phyloP scores from a whole-genome alignment of 106 monocot genomes.

The Triglochin maritima region DNA sequence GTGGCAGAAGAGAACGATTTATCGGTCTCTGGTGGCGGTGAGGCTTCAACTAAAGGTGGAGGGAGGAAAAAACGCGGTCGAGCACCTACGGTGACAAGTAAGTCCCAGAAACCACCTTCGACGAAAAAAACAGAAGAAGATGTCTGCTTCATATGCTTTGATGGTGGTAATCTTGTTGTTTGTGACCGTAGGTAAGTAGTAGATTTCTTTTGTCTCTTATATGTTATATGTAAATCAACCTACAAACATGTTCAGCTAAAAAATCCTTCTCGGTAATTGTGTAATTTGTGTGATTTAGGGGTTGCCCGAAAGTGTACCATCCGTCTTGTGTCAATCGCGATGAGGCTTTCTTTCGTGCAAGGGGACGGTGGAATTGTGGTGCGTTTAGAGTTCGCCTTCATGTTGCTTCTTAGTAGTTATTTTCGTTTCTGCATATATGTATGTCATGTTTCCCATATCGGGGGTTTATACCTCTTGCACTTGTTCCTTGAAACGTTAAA shows the following conservation, averaged over 20 bases:
- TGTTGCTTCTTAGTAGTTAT: too few relatives aligned
- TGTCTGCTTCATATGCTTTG: conserved; percentile 96
- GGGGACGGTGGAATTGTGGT: conserved; percentile 91
- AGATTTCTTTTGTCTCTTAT: neutral
- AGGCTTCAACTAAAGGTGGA: neutral
- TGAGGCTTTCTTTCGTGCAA: conserved; percentile 71
- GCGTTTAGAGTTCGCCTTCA: conserved; percentile 5
- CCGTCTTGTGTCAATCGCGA: conserved; percentile 86
- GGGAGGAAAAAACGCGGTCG: conserved; percentile 70
- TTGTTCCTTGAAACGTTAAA: too few relatives aligned
- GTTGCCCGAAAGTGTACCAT: conserved; percentile 87
- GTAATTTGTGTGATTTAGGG: conserved; percentile 31
- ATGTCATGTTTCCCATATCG: too few relatives aligned
- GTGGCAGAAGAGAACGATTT: neutral
- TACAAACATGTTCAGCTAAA: neutral
- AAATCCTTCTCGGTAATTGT: neutral
- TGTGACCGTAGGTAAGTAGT: conserved; percentile 66
- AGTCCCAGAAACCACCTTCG: conserved; percentile 6
- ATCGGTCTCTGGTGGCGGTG: neutral
- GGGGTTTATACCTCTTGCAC: too few relatives aligned
- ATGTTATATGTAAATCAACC: neutral
- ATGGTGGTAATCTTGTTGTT: conserved; percentile 76
- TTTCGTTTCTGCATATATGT: too few relatives aligned
- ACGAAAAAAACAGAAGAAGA: conserved; percentile 64
- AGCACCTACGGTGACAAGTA: conserved; percentile 32